A percentile compares a stretch with the other conserved stretches of the same genome.
These are phyloP conservation scores for Neurospora crassa DNA, from an alignment of 2,329 filamentous ascomycete species.

Conservation along the genomic window DNA sequence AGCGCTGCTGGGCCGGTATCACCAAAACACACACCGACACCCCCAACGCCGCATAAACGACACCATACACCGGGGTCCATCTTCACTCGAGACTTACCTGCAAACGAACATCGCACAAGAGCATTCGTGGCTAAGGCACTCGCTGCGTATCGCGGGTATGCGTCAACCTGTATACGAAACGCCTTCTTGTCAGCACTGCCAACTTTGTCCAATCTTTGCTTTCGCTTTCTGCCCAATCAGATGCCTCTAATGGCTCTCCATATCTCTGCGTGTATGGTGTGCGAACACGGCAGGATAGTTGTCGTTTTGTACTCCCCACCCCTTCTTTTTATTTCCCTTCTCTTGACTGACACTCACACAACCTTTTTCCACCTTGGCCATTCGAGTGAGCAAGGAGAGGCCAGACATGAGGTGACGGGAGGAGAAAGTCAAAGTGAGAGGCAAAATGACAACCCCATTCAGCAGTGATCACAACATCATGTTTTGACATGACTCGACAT, in stretches of 20 bases:
- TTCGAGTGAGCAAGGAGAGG: neutral
- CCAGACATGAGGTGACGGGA: neutral
- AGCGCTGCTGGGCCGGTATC: conserved; percentile 2
- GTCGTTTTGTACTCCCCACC: neutral
- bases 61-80: neutral
- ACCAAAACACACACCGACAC: conserved; percentile 3
- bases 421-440: neutral
- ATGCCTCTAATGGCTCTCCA: neutral
- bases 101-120: conserved; percentile 69
- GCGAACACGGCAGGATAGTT: neutral
- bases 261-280: neutral
- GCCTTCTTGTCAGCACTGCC: conserved; percentile 16
- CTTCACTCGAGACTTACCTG: conserved; percentile 33
- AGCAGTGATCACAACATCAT: neutral
- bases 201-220: conserved; percentile 4
- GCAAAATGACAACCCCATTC: neutral
- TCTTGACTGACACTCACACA: neutral
- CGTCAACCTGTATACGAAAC: conserved; percentile 47
- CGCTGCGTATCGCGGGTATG: conserved; percentile 66
- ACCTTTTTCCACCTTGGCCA: neutral
- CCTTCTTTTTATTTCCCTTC: neutral
- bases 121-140: conserved; percentile 76
- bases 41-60: neutral
- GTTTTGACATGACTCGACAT: neutral
- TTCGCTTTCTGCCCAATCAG: conserved; percentile 19